Base-by-base conservation (phyloP, 2,329 filamentous ascomycete genomes). In the Aspergillus aculeatinus region DNA sequence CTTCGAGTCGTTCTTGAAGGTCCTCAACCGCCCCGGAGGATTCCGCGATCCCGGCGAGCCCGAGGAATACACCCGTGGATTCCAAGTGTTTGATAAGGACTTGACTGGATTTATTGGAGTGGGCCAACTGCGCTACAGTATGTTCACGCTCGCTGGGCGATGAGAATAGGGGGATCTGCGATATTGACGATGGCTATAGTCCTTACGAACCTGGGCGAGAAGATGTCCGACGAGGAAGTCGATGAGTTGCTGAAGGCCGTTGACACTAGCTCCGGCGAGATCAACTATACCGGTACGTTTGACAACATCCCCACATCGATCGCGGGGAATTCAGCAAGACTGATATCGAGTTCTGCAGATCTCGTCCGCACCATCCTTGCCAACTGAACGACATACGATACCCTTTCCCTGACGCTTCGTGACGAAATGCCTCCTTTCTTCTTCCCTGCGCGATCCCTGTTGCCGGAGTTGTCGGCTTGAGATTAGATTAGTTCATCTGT, bases 61-160 rank as follows among this genome's bases (percentile, higher is more conserved):
- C 47, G 94, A 98, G 74, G 94, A 98, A 78, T 99, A 99, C 81
- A 96, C 94, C 80, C 91, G 94, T 64, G 95, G 95, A 58, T 99
- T 99, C 83, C 95, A 99, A 79, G 95, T 99, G 57, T 99, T 99
- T 72, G 95, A 99, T 81, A 99, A 99, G 81, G 95, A 99, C 77
- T 90, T 96, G 87, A 96, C 92, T 62, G 95, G 95, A 55, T 97
- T 93, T 79, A 98, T 99, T 76, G 95, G 94, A 59, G 94, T 98
- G 66, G 95, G 95, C 60, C 95, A 99, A 81, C 86, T 99, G 78
- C 91, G 96, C 80, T 99, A 99, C 81, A 86, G 81, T 83, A 73
- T 59, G 77, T 74, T 19, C n/a, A 44, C 6, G 6, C 33, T 44
- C 39, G 16, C 39, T 9, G 31, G 21, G 31, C 14, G 50, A 14